Evolutionary conservation across 352 stramenopile genomes (phyloP).

Genomic region (Phytophthora fragariaefolia): DNA sequence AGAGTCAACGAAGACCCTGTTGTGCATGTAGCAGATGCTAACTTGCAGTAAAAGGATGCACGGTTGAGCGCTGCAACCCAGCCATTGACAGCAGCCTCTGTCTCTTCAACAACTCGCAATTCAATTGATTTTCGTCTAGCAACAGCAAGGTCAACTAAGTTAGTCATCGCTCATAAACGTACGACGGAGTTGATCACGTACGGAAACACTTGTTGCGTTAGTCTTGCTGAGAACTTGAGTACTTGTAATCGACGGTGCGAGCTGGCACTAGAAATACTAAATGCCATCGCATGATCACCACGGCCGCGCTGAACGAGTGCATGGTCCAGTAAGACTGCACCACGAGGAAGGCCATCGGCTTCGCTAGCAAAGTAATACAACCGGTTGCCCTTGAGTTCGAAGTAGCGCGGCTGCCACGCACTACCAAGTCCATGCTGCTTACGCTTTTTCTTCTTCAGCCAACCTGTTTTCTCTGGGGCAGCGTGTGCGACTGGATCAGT

Average conservation of each 20-base stretch:
- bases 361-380: constrained; percentile 84
- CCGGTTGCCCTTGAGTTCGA: constrained; percentile 82
- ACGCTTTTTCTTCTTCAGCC: constrained; percentile 83
- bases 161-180: background rate
- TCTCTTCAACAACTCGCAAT: constrained; percentile 65
- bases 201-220: constrained; percentile 71
- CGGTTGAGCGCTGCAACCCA: constrained; percentile 78
- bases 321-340: constrained; percentile 76
- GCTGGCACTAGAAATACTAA: constrained; percentile 78
- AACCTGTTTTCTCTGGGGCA: constrained; percentile 70
- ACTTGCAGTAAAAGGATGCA: constrained; percentile 75
- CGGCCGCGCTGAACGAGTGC: constrained; percentile 68
- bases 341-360: constrained; percentile 71
- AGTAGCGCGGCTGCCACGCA: constrained; percentile 80
- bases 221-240: constrained; percentile 75
- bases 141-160: constrained; percentile 5
- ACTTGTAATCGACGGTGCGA: constrained; percentile 61
- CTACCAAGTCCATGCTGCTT: constrained; percentile 77
- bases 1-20: constrained; percentile 27
- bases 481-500: constrained; percentile 25
- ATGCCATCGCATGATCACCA: constrained; percentile 65
- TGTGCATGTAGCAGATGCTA: constrained; percentile 42
- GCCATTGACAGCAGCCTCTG: constrained; percentile 48
- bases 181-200: constrained; percentile 30
- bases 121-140: constrained; percentile 65